A percentile compares a stretch with the other conserved stretches of the same genome.
phyloP scores from a whole-genome alignment of 139 green algal genomes.

The Chlorella sp. region DNA sequence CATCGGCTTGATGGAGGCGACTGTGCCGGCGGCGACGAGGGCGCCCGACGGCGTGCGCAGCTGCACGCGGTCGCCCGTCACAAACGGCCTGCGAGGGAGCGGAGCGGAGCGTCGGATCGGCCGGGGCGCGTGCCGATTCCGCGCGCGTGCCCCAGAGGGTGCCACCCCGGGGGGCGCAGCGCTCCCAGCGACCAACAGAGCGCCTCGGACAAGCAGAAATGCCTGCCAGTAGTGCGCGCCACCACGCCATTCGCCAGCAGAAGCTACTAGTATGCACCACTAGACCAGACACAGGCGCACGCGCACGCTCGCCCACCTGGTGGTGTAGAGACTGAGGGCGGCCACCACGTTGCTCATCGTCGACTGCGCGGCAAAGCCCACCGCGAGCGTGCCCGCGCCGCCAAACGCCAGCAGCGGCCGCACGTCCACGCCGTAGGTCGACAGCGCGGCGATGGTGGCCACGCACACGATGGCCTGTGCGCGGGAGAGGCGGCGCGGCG shows the following conservation, averaged over 20 bases:
- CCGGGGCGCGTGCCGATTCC: background rate
- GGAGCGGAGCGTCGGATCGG: background rate
- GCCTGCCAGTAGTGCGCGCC: too few species aligned
- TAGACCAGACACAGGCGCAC: background rate
- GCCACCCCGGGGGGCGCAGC: background rate
- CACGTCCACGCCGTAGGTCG: slow-evolving; percentile 29
- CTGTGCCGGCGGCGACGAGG: slow-evolving; percentile 28
- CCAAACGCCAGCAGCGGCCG: slow-evolving; percentile 22
- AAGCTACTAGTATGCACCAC: background rate
- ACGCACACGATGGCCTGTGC: slow-evolving; percentile 6
- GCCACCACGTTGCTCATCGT: slow-evolving; percentile 42
- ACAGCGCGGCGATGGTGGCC: slow-evolving; percentile 4
- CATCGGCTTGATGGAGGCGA: slow-evolving; percentile 54
- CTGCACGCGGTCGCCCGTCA: slow-evolving; percentile 53
- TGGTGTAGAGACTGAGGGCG: slow-evolving; percentile 30
- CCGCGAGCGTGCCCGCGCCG: slow-evolving; percentile 12
- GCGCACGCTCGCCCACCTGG: background rate
- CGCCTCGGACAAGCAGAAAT: background rate
- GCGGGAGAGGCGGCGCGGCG: background rate
- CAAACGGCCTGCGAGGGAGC: slow-evolving; percentile 24
- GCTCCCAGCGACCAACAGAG: background rate
- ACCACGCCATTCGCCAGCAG: background rate
- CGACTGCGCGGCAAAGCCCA: slow-evolving; percentile 42
- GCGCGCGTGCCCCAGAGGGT: too few species aligned
- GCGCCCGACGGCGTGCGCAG: slow-evolving; percentile 41